Percentiles rank a stretch among this genome's conserved stretches.
Conservation (phyloP, 2,329 filamentous ascomycete genomes). For the Westerdykella sp. region DNA sequence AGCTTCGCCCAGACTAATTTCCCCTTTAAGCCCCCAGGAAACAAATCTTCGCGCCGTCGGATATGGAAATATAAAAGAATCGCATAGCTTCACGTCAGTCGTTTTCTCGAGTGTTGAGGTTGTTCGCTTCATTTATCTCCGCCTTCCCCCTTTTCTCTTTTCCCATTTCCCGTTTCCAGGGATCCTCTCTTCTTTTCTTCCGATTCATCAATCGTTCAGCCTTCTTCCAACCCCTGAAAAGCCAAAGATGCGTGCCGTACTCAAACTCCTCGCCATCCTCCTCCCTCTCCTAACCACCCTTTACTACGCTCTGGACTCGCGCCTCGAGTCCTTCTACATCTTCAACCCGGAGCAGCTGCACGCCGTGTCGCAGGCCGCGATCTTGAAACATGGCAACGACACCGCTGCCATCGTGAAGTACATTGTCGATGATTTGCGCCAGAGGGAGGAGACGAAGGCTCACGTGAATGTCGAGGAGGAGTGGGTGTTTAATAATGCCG, state of each 20-base stretch:
- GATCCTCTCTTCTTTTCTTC: too few relatives aligned
- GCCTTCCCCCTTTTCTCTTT: too few relatives aligned
- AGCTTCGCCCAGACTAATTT: too few relatives aligned
- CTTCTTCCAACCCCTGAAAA: too few relatives aligned
- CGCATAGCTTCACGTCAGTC: too few relatives aligned
- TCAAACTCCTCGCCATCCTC: slow-evolving; percentile 17
- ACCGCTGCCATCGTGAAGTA: slow-evolving; percentile 61
- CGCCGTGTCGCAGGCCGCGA: slow-evolving; percentile 59
- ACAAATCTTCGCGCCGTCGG: too few relatives aligned
- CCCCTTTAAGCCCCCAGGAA: too few relatives aligned
- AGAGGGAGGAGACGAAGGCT: slow-evolving; percentile 10
- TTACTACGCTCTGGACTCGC: slow-evolving; percentile 25
- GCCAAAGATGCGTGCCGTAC: slow-evolving; percentile 1
- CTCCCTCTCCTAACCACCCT: slow-evolving; percentile 19
- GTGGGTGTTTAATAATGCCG: slow-evolving; percentile 90
- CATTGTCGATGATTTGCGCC: slow-evolving; percentile 62
- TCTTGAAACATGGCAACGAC: slow-evolving; percentile 67
- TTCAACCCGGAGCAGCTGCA: slow-evolving; percentile 65
- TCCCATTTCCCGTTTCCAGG: too few relatives aligned
- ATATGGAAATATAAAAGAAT: too few relatives aligned
- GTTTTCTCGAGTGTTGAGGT: too few relatives aligned
- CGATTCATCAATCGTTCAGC: too few relatives aligned
- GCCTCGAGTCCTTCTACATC: slow-evolving; percentile 56
- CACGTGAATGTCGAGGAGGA: slow-evolving; percentile 67
- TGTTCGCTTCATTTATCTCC: too few relatives aligned